These are phyloP conservation scores for Candida rishiriensis DNA, from an alignment of 805 yeast genomes.

Conservation along the genomic window DNA sequence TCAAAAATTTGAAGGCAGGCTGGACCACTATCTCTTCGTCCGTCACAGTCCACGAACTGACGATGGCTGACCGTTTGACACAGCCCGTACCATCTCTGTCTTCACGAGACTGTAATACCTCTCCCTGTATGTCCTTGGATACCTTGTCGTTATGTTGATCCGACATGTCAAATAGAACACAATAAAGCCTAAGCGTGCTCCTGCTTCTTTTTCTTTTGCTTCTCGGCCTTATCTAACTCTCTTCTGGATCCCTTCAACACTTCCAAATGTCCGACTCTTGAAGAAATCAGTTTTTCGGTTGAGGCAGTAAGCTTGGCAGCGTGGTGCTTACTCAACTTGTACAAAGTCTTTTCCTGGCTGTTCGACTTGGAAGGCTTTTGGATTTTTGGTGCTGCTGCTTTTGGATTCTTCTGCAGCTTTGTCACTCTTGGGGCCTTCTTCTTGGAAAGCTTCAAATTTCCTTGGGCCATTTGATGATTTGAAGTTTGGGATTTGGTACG, in stretches of 20 bases:
- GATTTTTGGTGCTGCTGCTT: constrained; percentile 70
- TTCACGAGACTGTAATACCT: too few species aligned
- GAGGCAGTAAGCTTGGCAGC: constrained; percentile 47
- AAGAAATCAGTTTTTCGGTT: constrained; percentile 82
- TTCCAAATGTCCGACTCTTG: constrained; percentile 93
- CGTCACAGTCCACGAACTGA: background rate
- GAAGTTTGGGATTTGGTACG: background rate
- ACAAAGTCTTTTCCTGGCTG: constrained; percentile 39
- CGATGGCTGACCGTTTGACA: background rate
- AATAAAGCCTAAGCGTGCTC: too few species aligned
- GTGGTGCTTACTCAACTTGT: constrained; percentile 55
- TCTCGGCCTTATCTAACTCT: constrained; percentile 62
- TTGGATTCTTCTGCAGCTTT: constrained; percentile 60
- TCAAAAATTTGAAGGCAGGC: background rate
- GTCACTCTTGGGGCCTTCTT: constrained; percentile 52
- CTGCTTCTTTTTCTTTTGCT: constrained; percentile 22
- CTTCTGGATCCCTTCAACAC: constrained; percentile 86
- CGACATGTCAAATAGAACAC: too few species aligned
- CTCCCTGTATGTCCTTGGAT: too few species aligned
- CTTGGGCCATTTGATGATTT: constrained; percentile 58
- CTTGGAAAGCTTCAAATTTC: constrained; percentile 51
- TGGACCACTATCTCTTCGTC: background rate
- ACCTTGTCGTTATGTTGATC: too few species aligned
- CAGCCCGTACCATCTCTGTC: background rate
- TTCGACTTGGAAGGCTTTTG: constrained; percentile 62